Base-by-base conservation (phyloP, 2,329 filamentous ascomycete genomes). In the Trichoderma asperellum region DNA sequence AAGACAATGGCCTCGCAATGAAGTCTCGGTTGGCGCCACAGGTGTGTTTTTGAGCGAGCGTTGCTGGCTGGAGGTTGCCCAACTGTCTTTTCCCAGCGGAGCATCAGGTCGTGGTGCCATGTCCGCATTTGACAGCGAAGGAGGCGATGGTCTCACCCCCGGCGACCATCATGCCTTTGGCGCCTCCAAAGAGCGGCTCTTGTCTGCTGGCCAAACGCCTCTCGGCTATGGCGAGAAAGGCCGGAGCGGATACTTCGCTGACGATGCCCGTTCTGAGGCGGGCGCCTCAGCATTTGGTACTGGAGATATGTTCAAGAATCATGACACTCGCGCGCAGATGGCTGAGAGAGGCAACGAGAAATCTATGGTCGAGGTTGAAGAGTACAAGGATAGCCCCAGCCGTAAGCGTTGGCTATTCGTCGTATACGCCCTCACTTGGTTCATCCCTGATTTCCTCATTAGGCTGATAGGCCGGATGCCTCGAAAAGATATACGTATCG, bases 301-400 rank as follows among this genome's bases (percentile, higher is more conserved):
- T 65, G 94, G 96, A 8, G 96, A 99, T 78, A 97, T 99, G 95
- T 99, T 99, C 85, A 93, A 94, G 76, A 97, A 97, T 75, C 85
- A 98, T 8, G 95, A 98, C 74, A 97, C 95, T 7, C 89, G 93
- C 72, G 92, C 96, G 78, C 92, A 97, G 77, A 93, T 99, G 88
- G 93, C 95, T 0, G 95, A 98, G 81, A 95, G 97, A 73, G 93
- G 93, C 71, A 97, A 97, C 73, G 93, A 97, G 73, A 93, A 95
- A 80, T 89, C 92, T 18, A 88, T 97, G 81, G 89, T 92, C 70
- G 95, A 97, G 79, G 92, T 99, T 2, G 96, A 99, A 72, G 92
- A 94, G 75, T 88, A 91, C 72, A 88, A 88, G 57, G 88, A 92
- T 70, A 95, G 92, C 61, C 83, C 89, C 6, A 92, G 89, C 75